Conservation (phyloP, 768 basidiomycete species). For the Leccinum uliginosum region DNA sequence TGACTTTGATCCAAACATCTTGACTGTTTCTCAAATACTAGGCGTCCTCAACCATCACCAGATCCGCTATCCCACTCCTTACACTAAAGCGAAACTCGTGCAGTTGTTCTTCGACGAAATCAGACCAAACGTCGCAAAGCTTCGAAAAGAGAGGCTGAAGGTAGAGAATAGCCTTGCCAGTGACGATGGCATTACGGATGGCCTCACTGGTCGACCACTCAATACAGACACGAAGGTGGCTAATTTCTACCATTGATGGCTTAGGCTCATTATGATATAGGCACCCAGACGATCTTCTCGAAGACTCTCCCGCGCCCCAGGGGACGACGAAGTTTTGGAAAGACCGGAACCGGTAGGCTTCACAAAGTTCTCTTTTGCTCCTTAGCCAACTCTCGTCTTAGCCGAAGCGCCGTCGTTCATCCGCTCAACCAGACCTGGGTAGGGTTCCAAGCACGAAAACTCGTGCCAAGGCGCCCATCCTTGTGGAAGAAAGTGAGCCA, state of each 20-base stretch:
- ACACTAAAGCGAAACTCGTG: constrained; percentile 74
- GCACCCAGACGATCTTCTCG: constrained; percentile 55
- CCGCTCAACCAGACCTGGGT: constrained; percentile 68
- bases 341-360: constrained; percentile 55
- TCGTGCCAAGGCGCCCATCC: constrained; percentile 37
- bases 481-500: constrained; percentile 75
- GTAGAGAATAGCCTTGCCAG: constrained; percentile 69
- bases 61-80: constrained; percentile 66
- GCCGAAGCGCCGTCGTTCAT: constrained; percentile 79
- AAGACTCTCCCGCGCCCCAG: constrained; percentile 56
- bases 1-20: constrained; percentile 66
- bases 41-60: constrained; percentile 77
- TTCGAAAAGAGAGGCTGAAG: constrained; percentile 62
- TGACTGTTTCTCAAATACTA: constrained; percentile 79
- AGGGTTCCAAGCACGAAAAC: constrained; percentile 38
- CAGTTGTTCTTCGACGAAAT: constrained; percentile 77
- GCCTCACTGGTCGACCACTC: constrained; percentile 71
- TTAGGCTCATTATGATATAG: constrained; percentile 9
- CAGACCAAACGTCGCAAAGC: constrained; percentile 49
- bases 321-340: constrained; percentile 38
- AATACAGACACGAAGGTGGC: constrained; percentile 44
- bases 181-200: constrained; percentile 79
- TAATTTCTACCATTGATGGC: constrained; percentile 2
- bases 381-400: constrained; percentile 27
- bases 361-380: neutral